A percentile compares a stretch with the other conserved stretches of the same genome.
Conservation (phyloP, 75 land plant species). For the Gnetum montanum region DNA sequence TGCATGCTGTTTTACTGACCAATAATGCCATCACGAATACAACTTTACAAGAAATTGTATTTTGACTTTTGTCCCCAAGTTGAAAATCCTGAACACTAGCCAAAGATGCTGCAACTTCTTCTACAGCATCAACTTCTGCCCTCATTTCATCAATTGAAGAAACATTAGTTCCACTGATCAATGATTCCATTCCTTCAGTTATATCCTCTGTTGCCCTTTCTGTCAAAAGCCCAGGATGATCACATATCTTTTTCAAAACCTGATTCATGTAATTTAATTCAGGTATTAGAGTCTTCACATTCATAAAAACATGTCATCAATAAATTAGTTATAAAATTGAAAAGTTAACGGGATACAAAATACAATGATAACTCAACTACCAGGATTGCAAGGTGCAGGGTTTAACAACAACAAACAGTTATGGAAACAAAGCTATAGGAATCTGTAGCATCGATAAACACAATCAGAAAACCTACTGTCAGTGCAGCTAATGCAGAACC, state of each 20-base stretch:
- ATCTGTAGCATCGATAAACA: too few relatives aligned
- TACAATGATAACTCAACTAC: too few relatives aligned
- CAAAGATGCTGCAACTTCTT: slow-evolving; percentile 54
- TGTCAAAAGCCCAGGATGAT: slow-evolving; percentile 90
- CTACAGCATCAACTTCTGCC: slow-evolving; percentile 29
- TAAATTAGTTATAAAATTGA: background rate
- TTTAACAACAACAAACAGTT: too few relatives aligned
- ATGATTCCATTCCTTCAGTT: slow-evolving; percentile 84
- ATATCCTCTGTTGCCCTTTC: slow-evolving; percentile 86
- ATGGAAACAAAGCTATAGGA: too few relatives aligned
- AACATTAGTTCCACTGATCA: slow-evolving; percentile 17
- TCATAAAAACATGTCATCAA: background rate
- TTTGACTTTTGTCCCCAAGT: slow-evolving; percentile 14
- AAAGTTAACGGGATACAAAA: too few relatives aligned
- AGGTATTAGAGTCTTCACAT: background rate
- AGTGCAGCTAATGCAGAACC: slow-evolving; percentile 91
- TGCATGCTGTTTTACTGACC: slow-evolving; percentile 29
- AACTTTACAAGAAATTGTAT: slow-evolving; percentile 78
- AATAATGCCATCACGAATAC: slow-evolving; percentile 67
- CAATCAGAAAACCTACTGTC: slow-evolving; percentile 45
- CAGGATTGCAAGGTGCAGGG: too few relatives aligned
- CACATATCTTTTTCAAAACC: slow-evolving; percentile 98
- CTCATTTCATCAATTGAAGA: slow-evolving; percentile 16
- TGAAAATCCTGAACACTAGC: slow-evolving; percentile 29
- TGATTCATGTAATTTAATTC: slow-evolving; percentile 19